Conservation (phyloP, 495 filamentous ascomycete genomes). For the Friedmanniomyces endolithicus region DNA sequence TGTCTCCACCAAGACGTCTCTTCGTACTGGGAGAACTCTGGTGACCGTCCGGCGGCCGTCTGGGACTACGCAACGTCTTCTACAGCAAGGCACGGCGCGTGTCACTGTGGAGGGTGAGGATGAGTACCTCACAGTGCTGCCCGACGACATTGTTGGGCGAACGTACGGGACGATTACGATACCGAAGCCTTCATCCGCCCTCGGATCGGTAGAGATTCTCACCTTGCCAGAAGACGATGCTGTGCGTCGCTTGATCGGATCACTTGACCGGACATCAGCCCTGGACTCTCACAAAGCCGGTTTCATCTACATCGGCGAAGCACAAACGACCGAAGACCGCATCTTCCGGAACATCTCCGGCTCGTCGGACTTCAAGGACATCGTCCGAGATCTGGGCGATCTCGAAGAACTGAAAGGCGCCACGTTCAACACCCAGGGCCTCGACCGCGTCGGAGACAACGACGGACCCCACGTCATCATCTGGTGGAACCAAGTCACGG, state of each 20-base stretch:
- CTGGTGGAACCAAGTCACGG: conserved; percentile 88
- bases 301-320: conserved; percentile 78
- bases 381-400: conserved; percentile 67
- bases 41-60: conserved; percentile 15
- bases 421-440: conserved; percentile 82
- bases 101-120: neutral
- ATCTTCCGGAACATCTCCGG: conserved; percentile 78
- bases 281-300: conserved; percentile 94
- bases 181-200: neutral
- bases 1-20: conserved; percentile 11
- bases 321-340: conserved; percentile 65
- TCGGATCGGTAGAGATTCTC: conserved; percentile 39
- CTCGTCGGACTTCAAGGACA: conserved; percentile 71
- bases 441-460: conserved; percentile 59
- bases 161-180: conserved; percentile 11
- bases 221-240: conserved; percentile 74
- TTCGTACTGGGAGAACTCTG: conserved; percentile 8
- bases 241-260: conserved; percentile 58
- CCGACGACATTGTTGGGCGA: conserved; percentile 37
- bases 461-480: conserved; percentile 82
- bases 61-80: conserved; percentile 3
- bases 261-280: conserved; percentile 77
- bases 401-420: conserved; percentile 66
- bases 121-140: conserved; percentile 25
- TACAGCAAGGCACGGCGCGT: neutral